Evolutionary conservation across 768 basidiomycete genomes (phyloP), one percentile per base, ranked within the genome.

Genomic region (Lactarius vividus): DNA sequence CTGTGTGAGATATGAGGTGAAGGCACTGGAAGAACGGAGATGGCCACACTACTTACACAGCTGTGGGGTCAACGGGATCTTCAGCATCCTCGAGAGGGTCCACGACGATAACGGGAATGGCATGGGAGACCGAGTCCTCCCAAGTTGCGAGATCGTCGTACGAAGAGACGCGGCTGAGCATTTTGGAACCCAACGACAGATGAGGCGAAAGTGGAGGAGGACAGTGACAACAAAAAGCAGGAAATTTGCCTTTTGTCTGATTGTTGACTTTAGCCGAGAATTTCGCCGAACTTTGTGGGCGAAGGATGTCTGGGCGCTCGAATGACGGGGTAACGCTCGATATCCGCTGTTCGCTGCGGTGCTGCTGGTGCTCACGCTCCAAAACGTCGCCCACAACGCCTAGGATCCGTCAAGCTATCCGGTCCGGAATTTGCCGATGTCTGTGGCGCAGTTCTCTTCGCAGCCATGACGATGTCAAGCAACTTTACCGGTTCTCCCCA

Each of bases 71-170:
- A 52, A 69, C 29, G 20, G 63, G 58, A 40, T 68, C 70, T 33
- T 70, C 70, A 9, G 66, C 44, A 29, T 70, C 70, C 18, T 64
- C 61, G 29, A 69, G 59, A 23, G 59, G 59, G 64, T 69, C 68
- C 9, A 65, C 68, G 13, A 63, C 57, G n/a, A 70, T 69, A 10
- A 64, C 46, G 4, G 66, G 62, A 52, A 70, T 62, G 15, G 59
- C 63, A 52, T 66, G 65, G 29, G 62, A 59, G 56, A 61, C 63
- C 2, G 62, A 57, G 56, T 71, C 70, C 20, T 71, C 70, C 70
- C 70, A 71, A 26, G 69, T 71, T 31, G 70, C 70, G 42, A 71
- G 69, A 40, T 71, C 70, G n/a, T 70, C 69, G 49, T 67, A 71
- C 8, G 70, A 68, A 57, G 66, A 68, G 39, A 65, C 59, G 20